Evolutionary conservation across 2,329 filamentous ascomycete species (phyloP), one percentile per base, ranked within the genome.

Genomic region (Colletotrichum horii): DNA sequence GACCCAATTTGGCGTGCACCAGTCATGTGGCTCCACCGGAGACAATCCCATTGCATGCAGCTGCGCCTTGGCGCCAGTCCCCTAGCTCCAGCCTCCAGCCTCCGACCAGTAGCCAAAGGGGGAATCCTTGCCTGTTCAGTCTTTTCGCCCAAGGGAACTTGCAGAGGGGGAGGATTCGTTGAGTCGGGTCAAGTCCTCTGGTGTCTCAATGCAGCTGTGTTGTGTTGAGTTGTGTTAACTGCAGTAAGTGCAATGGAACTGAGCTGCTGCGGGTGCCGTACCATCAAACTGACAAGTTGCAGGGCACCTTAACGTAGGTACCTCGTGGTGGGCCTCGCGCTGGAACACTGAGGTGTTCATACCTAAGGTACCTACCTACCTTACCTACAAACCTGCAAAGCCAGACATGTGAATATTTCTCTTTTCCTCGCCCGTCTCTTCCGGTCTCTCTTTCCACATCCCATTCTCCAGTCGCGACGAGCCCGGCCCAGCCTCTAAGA

Each of bases 11-110:
- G 62, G 72, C 61, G 64, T 56, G 56, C 58, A 55, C 70, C 71
- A 78, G 76, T 78, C 75, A 78, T 76, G 75, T 75, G 75, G 75
- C 71, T 34, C 74, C 74, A 74, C 48, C 22, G 55, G 56, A 64
- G 56, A 75, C 62, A 71, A 36, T 66, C 26, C 52, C 48, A 56
- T 75, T 72, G 62, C 68, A 72, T 72, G 55, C 68, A 67, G 68
- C 58, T 60, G 30, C 48, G 60, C 28, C 68, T 74, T 66, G 52
- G 72, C 68, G 61, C 55, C 43, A 36, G 55, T 64, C 56, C 36
- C 62, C 26, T 72, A 68, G 52, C 62, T 73, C 56, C 70, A 48
- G 43, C 43, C 43, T 48, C 43, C 43, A 67, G n/a, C 34, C 48
- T 30, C 7, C 22, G 22, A 36, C 22, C 43, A 64, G 43, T 32